Evolutionary conservation across 1,284 basidiomycete genomes (phyloP).

Genomic region (Ganoderma multipileum): DNA sequence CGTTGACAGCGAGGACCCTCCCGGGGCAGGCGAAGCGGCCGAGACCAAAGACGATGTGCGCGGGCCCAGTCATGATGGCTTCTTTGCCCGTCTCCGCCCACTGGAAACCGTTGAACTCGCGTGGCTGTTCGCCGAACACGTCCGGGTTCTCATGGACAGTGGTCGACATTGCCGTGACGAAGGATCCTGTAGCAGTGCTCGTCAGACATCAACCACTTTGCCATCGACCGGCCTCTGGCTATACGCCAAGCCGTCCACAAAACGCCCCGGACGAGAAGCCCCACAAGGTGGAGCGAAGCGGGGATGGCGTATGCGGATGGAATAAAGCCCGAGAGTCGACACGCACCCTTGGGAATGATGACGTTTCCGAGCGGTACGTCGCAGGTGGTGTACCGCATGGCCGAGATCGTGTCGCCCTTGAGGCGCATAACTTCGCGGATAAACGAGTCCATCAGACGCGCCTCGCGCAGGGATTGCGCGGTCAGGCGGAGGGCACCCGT

Average conservation of each 20-base stretch:
- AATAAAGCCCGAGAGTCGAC: not conserved
- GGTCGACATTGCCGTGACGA: slow-evolving; percentile 43
- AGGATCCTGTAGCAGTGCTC: slow-evolving; percentile 28
- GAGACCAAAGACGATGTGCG: slow-evolving; percentile 46
- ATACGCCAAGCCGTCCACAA: not conserved
- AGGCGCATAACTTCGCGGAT: slow-evolving; percentile 47
- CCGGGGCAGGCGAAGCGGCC: slow-evolving; percentile 47
- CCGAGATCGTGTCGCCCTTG: slow-evolving; percentile 46
- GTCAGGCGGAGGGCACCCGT: slow-evolving; percentile 37
- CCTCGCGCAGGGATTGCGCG: slow-evolving; percentile 41
- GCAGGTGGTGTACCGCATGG: slow-evolving; percentile 40
- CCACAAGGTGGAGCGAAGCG: not conserved
- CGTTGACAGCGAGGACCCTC: slow-evolving; percentile 42
- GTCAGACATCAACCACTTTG: not conserved
- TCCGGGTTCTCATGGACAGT: slow-evolving; percentile 40
- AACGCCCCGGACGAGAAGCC: not conserved
- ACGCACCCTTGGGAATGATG: slow-evolving; percentile 43
- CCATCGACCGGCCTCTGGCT: not conserved
- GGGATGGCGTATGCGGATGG: not conserved
- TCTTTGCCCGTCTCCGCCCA: slow-evolving; percentile 43
- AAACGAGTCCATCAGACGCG: slow-evolving; percentile 44
- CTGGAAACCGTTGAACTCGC: slow-evolving; percentile 42
- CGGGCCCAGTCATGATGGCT: slow-evolving; percentile 41
- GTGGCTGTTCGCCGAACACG: slow-evolving; percentile 39
- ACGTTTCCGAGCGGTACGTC: slow-evolving; percentile 43